Percentiles rank a stretch among this genome's conserved stretches.
These are phyloP conservation scores for Alternaria ethzedia DNA, from an alignment of 2,329 filamentous ascomycete species.

Conservation along the genomic window DNA sequence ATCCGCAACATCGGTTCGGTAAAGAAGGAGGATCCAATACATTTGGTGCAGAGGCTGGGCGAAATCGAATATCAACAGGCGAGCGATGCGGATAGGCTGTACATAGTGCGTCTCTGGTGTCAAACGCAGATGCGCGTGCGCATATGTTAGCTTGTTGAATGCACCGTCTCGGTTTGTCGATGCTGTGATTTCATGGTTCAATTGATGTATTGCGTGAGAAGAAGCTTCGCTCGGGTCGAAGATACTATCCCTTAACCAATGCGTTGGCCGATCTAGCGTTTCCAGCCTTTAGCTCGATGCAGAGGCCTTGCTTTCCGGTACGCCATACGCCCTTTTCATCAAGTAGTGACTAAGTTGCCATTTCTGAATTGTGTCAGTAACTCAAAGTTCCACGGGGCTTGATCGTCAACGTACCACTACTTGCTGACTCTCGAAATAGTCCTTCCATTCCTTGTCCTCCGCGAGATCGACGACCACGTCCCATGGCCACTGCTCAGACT, in stretches of 20 bases:
- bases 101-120: conserved; percentile 32
- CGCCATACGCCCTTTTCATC: conserved; percentile 1
- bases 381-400: background rate
- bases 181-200: background rate
- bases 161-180: background rate
- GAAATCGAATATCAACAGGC: conserved; percentile 24
- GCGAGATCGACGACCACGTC: conserved; percentile 23
- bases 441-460: conserved; percentile 13
- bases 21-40: conserved; percentile 15
- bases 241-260: background rate
- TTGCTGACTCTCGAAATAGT: conserved; percentile 19
- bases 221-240: background rate
- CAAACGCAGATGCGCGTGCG: conserved; percentile 26
- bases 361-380: conserved; percentile 16
- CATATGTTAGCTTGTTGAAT: background rate
- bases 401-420: conserved; percentile 14
- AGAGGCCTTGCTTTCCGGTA: background rate
- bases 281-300: background rate
- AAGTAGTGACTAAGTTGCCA: conserved; percentile 23
- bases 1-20: conserved; percentile 35
- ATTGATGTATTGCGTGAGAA: background rate
- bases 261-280: background rate
- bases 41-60: conserved; percentile 19
- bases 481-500: conserved; percentile 26
- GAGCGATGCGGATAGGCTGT: conserved; percentile 22